Conservation (phyloP, 2,329 filamentous ascomycete genomes). For the Aspergillus sp. region DNA sequence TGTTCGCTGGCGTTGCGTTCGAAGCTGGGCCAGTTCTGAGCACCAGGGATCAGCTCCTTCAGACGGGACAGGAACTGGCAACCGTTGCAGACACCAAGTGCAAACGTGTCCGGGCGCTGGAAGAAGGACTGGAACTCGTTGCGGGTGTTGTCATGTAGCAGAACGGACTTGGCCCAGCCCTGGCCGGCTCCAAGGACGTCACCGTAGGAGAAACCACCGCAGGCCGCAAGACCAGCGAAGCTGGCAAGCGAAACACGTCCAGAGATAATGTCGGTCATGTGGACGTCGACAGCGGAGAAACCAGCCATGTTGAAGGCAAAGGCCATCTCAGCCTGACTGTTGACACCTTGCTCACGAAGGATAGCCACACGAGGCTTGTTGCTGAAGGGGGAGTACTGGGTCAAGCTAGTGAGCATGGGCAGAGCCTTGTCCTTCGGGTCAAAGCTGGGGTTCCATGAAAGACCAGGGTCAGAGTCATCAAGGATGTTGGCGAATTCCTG, state of each 20-base stretch:
- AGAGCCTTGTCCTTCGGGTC: constrained; percentile 74
- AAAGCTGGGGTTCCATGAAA: constrained; percentile 80
- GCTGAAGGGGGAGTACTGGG: constrained; percentile 54
- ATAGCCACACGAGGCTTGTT: constrained; percentile 79
- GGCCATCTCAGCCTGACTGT: constrained; percentile 96
- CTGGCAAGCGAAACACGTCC: constrained; percentile 73
- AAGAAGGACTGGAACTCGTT: constrained; percentile 84
- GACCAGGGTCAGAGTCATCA: constrained; percentile 74
- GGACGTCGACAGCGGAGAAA: constrained; percentile 87
- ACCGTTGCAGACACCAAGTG: constrained; percentile 93
- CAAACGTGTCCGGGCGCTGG: constrained; percentile 81
- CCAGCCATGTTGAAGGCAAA: constrained; percentile 91
- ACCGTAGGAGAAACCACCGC: constrained; percentile 94
- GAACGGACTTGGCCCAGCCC: constrained; percentile 91
- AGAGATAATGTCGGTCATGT: constrained; percentile 90
- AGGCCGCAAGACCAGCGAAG: constrained; percentile 88
- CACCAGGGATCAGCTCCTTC: constrained; percentile 81
- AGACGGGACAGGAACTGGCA: constrained; percentile 90
- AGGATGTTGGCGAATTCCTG: constrained; percentile 73
- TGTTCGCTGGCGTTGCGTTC: constrained; percentile 81
- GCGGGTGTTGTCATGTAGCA: constrained; percentile 74
- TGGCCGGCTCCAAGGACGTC: constrained; percentile 91
- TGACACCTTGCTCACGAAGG: constrained; percentile 90
- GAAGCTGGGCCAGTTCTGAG: constrained; percentile 78
- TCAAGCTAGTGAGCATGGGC: constrained; percentile 63